These are phyloP conservation scores for Cutaneotrichosporon sp. DNA, from an alignment of 1,284 basidiomycete species.

Conservation along the genomic window DNA sequence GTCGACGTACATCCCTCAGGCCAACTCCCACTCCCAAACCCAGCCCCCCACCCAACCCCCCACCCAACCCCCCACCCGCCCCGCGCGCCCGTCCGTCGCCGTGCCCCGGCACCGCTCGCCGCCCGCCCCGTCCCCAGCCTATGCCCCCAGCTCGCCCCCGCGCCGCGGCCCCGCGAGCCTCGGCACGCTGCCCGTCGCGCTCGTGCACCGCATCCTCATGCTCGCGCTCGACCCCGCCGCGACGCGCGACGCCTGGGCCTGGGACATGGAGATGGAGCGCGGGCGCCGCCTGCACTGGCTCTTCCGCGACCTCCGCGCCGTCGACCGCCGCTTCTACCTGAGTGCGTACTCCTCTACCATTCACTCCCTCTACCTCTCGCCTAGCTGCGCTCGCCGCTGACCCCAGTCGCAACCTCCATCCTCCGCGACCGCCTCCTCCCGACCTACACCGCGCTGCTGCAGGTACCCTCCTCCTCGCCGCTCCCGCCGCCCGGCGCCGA, in stretches of 20 bases:
- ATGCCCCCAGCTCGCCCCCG: neutral
- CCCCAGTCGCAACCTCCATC: constrained; percentile 37
- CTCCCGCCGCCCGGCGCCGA: constrained; percentile 24
- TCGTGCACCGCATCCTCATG: constrained; percentile 38
- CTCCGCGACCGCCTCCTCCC: constrained; percentile 33
- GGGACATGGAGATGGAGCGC: constrained; percentile 39
- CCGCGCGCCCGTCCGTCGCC: neutral
- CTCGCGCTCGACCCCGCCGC: constrained; percentile 39
- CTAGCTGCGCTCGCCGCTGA: constrained; percentile 6
- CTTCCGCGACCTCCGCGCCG: constrained; percentile 35
- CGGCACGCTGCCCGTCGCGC: constrained; percentile 32
- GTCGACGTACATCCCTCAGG: too few species aligned
- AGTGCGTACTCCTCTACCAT: constrained; percentile 27
- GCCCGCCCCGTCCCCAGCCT: constrained; percentile 1
- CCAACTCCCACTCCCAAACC: too few species aligned
- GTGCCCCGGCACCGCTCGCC: neutral
- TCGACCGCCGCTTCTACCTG: constrained; percentile 42
- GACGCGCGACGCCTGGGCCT: constrained; percentile 36
- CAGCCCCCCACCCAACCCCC: too few species aligned
- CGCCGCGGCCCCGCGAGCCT: neutral
- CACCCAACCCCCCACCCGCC: too few species aligned
- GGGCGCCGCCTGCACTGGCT: constrained; percentile 35
- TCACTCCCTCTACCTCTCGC: neutral
- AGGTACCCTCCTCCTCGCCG: constrained; percentile 34
- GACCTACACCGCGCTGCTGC: constrained; percentile 27